Base-by-base conservation (phyloP, 257 asterid genomes). In the Echites panduratus region DNA sequence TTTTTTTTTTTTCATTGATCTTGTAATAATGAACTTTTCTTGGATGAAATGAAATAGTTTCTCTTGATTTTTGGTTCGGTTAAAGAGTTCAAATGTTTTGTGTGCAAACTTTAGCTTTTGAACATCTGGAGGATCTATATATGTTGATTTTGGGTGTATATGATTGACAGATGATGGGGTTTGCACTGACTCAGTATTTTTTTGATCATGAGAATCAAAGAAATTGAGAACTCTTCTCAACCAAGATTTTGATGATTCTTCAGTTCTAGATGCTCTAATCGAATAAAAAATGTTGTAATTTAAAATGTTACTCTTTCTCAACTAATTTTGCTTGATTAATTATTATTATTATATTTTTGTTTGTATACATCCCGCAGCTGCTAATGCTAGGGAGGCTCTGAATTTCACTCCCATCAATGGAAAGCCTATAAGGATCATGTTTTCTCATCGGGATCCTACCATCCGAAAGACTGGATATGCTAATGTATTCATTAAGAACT, bases 401-500 rank as follows among this genome's bases (percentile, higher is more conserved):
- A 91, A 91, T 76, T 91, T 87, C 54, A 82, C 95, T 3, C 83
- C 77, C 24, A 50, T 92, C 27, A 77, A 83, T 73, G 96, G 95
- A 44, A 92, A 87, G 78, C 92, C 97, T 1, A 85, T 92, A 24
- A 85, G 97, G 81, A 89, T 92, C 26, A 89, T 88, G 96, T 92
- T 88, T 69, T 92, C 96, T 40, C 88, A 92, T 14, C 81, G 97
- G 59, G 96, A 92, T 76, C 97, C 97, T n/a, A 81, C 86, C 72
- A 62, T 88, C 41, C 73, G 97, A 11, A 92, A 85, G 70, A 92
- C 90, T 66, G 96, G 96, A 24, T 78, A 78, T 29, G 96, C 90
- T 8, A 92, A 89, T 68, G 73, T 92, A 38, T 89, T 87, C 81
- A 88, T 92, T 19, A 92, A 92, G 84, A 92, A 92, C 61, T 74